phyloP scores from a whole-genome alignment of 371 early-diverging fungal species.

The Blastocladiella emersonii region DNA sequence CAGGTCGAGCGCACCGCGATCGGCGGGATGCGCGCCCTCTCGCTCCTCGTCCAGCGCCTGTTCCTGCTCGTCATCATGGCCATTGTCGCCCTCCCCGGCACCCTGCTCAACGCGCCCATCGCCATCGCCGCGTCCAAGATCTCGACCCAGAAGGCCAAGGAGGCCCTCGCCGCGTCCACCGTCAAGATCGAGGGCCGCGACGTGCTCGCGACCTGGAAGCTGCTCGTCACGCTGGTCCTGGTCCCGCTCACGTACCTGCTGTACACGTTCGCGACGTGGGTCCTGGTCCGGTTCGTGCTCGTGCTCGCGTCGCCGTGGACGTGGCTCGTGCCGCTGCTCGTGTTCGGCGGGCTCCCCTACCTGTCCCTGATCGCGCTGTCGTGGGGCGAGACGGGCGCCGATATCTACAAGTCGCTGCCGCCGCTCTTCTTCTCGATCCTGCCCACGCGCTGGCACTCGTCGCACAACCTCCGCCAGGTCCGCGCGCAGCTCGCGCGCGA shows the following conservation, averaged over 20 bases:
- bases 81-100: conserved; percentile 67
- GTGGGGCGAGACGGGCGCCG: conserved; percentile 78
- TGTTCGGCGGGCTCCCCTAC: conserved; percentile 46
- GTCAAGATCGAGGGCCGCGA: conserved; percentile 89
- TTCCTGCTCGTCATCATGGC: conserved; percentile 51
- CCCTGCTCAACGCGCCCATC: conserved; percentile 64
- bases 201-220: conserved; percentile 93
- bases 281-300: conserved; percentile 18
- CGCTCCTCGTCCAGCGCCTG: conserved; percentile 50
- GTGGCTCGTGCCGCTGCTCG: conserved; percentile 31
- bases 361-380: conserved; percentile 67
- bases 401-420: conserved; percentile 61
- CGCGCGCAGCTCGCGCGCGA: conserved; percentile 3
- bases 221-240: conserved; percentile 65
- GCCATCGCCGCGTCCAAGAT: conserved; percentile 52
- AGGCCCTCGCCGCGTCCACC: conserved; percentile 72
- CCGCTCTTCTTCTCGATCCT: conserved; percentile 66
- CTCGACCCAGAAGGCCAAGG: conserved; percentile 65
- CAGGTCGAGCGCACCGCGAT: conserved; percentile 76
- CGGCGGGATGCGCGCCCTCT: conserved; percentile 49
- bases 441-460: conserved; percentile 15
- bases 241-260: conserved; percentile 60
- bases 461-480: conserved; percentile 17
- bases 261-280: conserved; percentile 38
- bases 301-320: conserved; percentile 15